phyloP scores from a whole-genome alignment of 176 grass and related monocot species.

The Oryza glaberrima region DNA sequence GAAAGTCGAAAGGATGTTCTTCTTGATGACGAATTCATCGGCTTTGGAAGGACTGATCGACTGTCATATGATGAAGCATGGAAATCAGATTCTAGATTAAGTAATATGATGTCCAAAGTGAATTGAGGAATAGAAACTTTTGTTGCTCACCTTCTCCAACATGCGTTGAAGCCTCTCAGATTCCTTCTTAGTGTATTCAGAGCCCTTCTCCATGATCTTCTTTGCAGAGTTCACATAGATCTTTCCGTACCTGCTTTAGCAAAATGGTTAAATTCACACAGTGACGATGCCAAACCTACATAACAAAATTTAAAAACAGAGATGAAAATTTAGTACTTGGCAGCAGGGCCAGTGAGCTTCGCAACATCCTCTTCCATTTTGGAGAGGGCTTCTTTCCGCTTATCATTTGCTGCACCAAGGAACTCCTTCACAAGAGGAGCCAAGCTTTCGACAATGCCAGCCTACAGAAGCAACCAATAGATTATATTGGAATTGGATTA shows the following conservation, averaged over 20 bases:
- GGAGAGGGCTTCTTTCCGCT: slow-evolving; percentile 68
- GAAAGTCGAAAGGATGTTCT: slow-evolving; percentile 88
- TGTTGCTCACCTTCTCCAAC: slow-evolving; percentile 70
- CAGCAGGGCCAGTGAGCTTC: slow-evolving; percentile 88
- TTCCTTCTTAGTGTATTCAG: slow-evolving; percentile 83
- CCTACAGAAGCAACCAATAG: slow-evolving; percentile 56
- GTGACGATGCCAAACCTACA: background rate
- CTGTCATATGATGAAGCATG: slow-evolving; percentile 46
- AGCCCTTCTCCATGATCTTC: slow-evolving; percentile 71
- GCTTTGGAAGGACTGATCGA: slow-evolving; percentile 83
- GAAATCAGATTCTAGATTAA: slow-evolving; percentile 25
- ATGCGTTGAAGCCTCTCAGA: slow-evolving; percentile 83
- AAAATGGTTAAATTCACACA: background rate
- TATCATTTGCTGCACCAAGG: slow-evolving; percentile 55
- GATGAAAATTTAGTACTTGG: slow-evolving; percentile 55
- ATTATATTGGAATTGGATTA: slow-evolving; percentile 13
- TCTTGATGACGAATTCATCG: slow-evolving; percentile 93
- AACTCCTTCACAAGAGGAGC: slow-evolving; percentile 89
- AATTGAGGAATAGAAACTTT: background rate
- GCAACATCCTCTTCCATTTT: slow-evolving; percentile 86
- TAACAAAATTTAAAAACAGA: background rate
- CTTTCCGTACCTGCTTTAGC: slow-evolving; percentile 71
- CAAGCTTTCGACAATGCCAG: slow-evolving; percentile 72
- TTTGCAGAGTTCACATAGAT: slow-evolving; percentile 81
- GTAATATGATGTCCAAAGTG: slow-evolving; percentile 11